Evolutionary conservation across 2,329 filamentous ascomycete species (phyloP), one percentile per base, ranked within the genome.

Genomic region (Neopestalotiopsis clavispora): DNA sequence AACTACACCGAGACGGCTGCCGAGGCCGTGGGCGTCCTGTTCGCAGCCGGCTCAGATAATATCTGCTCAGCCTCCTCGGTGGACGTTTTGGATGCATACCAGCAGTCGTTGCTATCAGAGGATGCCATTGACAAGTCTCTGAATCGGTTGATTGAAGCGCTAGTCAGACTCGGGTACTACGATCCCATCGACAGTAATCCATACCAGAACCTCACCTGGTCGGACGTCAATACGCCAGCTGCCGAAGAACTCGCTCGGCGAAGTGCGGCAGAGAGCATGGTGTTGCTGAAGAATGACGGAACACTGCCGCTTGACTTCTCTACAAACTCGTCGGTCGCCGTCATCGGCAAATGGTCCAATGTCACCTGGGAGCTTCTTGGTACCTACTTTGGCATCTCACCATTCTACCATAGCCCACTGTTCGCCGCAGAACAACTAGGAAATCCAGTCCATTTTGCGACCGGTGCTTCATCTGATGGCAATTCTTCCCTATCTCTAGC

Each of bases 341-440:
- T 76, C 20, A 73, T 76, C 42, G 74, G 74, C 20, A 38, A 40
- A 1, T 75, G 74, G 74, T 74, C 74, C 6, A 75, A 75, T 34
- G 74, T 72, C 4, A 75, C 74, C 4, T 71, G 71, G 14, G 17
- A 66, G 23, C 73, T 76, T 70, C 73, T 74, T 30, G 74, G 74
- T 4, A 75, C 74, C 64, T 76, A 91, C 77, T 81, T 75, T 68
- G 89, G 89, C 30, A 77, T 81, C 2, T 82, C 89, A 0, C 87
- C 87, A 0, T 91, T 87, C 76, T 78, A 87, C 3, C 84, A 82
- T 70, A 84, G 82, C 3, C 88, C 88, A 0, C 78, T 88, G 0
- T 84, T 75, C 84, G 49, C 78, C 83, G 34, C 81, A 84, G 14
- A 30, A 5, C 4, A 78, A 85, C 34, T 79, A 80, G 0, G 82